phyloP scores from a whole-genome alignment of 371 early-diverging fungal species.

The Encephalitozoon romaleae region DNA sequence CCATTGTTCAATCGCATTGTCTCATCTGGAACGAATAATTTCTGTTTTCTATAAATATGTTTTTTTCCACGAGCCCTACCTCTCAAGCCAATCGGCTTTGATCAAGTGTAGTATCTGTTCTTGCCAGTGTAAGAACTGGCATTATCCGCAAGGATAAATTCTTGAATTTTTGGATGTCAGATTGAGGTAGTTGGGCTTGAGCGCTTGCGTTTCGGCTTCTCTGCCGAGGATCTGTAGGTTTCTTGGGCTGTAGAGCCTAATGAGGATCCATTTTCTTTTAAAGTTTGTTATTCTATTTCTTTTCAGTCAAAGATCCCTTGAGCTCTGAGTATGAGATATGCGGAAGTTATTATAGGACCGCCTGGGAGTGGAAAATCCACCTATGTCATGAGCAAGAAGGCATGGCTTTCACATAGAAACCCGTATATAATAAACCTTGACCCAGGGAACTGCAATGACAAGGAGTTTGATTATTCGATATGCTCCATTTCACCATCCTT shows the following conservation, averaged over 20 bases:
- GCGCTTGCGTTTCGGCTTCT: constrained; percentile 25
- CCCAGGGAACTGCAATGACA: constrained; percentile 32
- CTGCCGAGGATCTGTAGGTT: neutral
- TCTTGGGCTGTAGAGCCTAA: neutral
- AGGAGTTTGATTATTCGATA: constrained; percentile 29
- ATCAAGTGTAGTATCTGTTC: constrained; percentile 75
- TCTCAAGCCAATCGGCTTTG: constrained; percentile 70
- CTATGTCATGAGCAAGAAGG: constrained; percentile 30
- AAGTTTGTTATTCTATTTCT: neutral
- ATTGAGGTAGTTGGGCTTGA: neutral
- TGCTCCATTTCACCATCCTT: neutral
- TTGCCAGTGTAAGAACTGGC: constrained; percentile 69
- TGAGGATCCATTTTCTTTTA: neutral
- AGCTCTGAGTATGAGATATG: constrained; percentile 32
- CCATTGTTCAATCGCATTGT: neutral
- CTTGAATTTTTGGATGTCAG: neutral
- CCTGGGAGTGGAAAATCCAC: constrained; percentile 51
- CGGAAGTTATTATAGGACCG: constrained; percentile 48
- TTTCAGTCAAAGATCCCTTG: neutral
- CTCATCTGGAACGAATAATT: neutral
- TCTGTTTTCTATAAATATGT: neutral
- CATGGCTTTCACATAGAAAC: constrained; percentile 28
- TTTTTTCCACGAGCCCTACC: constrained; percentile 53
- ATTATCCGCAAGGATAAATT: constrained; percentile 50
- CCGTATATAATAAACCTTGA: constrained; percentile 35